Evolutionary conservation across 495 filamentous ascomycete species (phyloP).

Genomic region (Daldinia concentrica): DNA sequence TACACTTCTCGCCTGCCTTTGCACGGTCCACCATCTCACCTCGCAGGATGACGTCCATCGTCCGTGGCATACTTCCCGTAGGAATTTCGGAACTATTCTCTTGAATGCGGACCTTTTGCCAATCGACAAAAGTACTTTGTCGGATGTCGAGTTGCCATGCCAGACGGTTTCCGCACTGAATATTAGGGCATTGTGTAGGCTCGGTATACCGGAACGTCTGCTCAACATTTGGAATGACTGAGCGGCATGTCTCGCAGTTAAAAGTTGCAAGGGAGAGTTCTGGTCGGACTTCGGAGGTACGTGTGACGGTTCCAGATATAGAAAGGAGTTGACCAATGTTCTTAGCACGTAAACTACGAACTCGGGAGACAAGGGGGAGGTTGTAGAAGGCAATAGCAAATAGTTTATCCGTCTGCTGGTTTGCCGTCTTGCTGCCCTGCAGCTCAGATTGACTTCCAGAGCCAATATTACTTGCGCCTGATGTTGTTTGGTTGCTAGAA

Average conservation of each 20-base stretch:
- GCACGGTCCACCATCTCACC: conserved; percentile 97
- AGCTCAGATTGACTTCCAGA: conserved; percentile 70
- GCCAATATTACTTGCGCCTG: conserved; percentile 70
- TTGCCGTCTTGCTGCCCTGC: conserved; percentile 74
- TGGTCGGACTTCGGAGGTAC: conserved; percentile 95
- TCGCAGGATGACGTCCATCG: conserved; percentile 96
- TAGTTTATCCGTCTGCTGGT: conserved; percentile 95
- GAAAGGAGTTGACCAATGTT: conserved; percentile 93
- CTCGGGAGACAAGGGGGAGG: conserved; percentile 88
- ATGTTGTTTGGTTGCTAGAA: conserved; percentile 70
- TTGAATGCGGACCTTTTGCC: conserved; percentile 97
- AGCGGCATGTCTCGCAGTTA: conserved; percentile 84
- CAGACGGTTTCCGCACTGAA: conserved; percentile 85
- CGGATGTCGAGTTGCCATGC: conserved; percentile 96
- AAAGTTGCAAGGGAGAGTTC: conserved; percentile 94
- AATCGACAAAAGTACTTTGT: conserved; percentile 97
- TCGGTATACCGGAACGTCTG: conserved; percentile 98
- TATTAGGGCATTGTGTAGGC: conserved; percentile 92
- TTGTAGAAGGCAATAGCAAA: conserved; percentile 98
- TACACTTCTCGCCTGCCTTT: conserved; percentile 96
- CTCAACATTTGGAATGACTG: conserved; percentile 86
- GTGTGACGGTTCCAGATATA: conserved; percentile 94
- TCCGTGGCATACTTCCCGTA: conserved; percentile 97
- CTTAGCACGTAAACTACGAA: conserved; percentile 87
- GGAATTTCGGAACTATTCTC: conserved; percentile 98